Percentiles rank a stretch among this genome's conserved stretches.
These are phyloP conservation scores for Pseudoneurospora amorphoporcata DNA, from an alignment of 495 filamentous ascomycete species.

Conservation along the genomic window DNA sequence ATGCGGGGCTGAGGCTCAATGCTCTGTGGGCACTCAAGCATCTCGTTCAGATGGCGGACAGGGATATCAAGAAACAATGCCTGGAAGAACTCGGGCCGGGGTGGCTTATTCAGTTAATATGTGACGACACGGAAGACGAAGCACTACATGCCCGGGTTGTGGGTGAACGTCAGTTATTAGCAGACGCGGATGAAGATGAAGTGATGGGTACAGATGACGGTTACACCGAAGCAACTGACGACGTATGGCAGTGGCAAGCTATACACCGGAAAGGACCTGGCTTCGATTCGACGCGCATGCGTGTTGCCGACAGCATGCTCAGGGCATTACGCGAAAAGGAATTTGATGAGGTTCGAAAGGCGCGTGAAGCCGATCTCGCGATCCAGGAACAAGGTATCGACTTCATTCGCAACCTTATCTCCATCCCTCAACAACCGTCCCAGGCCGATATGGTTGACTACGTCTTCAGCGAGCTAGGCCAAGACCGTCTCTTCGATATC, in stretches of 20 bases:
- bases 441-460: constrained; percentile 69
- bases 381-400: constrained; percentile 88
- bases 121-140: constrained; percentile 43
- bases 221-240: constrained; percentile 15
- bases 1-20: constrained; percentile 62
- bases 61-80: constrained; percentile 61
- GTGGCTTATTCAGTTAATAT: constrained; percentile 73
- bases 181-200: constrained; percentile 46
- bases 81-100: constrained; percentile 65
- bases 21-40: constrained; percentile 92
- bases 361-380: constrained; percentile 65
- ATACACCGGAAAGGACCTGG: constrained; percentile 3
- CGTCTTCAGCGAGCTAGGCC: constrained; percentile 65
- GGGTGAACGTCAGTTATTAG: constrained; percentile 13
- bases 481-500: constrained; percentile 64
- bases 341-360: constrained; percentile 44
- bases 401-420: constrained; percentile 81
- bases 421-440: constrained; percentile 15
- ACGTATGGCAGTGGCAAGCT: constrained; percentile 12
- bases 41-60: constrained; percentile 55
- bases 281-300: constrained; percentile 17
- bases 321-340: constrained; percentile 45
- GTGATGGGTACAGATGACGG: constrained; percentile 46
- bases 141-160: constrained; percentile 27
- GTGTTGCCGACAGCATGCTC: constrained; percentile 40